Base-by-base conservation (phyloP, 805 yeast genomes). In the Wickerhamomyces chaumierensis region DNA sequence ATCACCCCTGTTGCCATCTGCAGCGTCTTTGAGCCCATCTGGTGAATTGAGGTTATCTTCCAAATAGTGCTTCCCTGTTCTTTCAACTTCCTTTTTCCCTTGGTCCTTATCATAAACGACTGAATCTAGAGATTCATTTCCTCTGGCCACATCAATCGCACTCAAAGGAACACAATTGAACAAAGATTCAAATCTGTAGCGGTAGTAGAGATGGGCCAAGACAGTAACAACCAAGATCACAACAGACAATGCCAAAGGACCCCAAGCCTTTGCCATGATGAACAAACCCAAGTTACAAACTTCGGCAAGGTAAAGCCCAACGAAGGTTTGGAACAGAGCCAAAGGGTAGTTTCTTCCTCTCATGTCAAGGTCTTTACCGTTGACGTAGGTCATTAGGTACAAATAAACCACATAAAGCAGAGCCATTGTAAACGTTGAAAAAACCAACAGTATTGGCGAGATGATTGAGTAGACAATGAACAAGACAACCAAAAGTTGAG, bases 261-360 rank as follows among this genome's bases (percentile, higher is more conserved):
- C 85, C 90, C 90, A 83, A 46, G 80, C 68, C 63, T 83, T 80
- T 34, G 75, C 72, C 75, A 81, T 76, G 31, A 82, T 81, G 53
- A 82, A 82, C 54, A 83, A 63, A 31, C 82, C 90, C 41, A 75
- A 57, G 40, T 81, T 60, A 58, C 84, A 77, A 34, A 80, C 61
- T 57, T 83, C 85, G 34, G 79, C 81, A 44, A 83, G 61, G 56
- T 83, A 83, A 33, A 83, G 46, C 13, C 79, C 87, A 41, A 75
- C 81, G 55, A 81, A 81, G 12, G 77, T 65, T 58, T 81, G 85
- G 57, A 81, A 77, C 46, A 82, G 56, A 2, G 86, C 84, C 49
- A 71, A 64, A 35, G 86, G 82, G 55, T 81, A 83, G 55, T 75
- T 72, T 51, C 85, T 69, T 31, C 94, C 94, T 55, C 83, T 73